A percentile compares a stretch with the other conserved stretches of the same genome.
Conservation (phyloP, 768 basidiomycete genomes). For the Arthromyces matolae region DNA sequence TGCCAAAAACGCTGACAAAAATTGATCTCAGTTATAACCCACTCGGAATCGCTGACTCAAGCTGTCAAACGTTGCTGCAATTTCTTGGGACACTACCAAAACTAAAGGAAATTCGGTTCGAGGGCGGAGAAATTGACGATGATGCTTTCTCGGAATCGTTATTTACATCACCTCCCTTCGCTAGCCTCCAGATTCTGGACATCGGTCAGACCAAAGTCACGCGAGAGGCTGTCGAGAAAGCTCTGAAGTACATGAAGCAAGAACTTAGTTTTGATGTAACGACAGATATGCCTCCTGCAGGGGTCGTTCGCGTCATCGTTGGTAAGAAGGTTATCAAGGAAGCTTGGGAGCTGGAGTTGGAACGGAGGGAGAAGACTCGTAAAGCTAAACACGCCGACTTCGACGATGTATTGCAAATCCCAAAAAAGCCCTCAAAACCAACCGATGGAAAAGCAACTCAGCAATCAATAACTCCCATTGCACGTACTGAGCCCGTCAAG, state of each 20-base stretch:
- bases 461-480: not conserved
- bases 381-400: slow-evolving; percentile 29
- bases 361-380: slow-evolving; percentile 46
- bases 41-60: slow-evolving; percentile 37
- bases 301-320: slow-evolving; percentile 52
- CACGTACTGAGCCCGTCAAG: slow-evolving; percentile 42
- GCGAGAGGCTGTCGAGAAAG: slow-evolving; percentile 37
- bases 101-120: slow-evolving; percentile 55
- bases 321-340: slow-evolving; percentile 74
- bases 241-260: slow-evolving; percentile 47
- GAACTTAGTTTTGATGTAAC: slow-evolving; percentile 53
- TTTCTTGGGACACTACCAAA: slow-evolving; percentile 44
- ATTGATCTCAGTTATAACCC: slow-evolving; percentile 69
- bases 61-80: slow-evolving; percentile 39
- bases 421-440: slow-evolving; percentile 4
- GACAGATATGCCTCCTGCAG: slow-evolving; percentile 48
- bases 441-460: not conserved
- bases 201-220: slow-evolving; percentile 63
- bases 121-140: slow-evolving; percentile 57
- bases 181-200: slow-evolving; percentile 54
- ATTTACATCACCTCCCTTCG: slow-evolving; percentile 41
- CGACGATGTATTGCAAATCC: slow-evolving; percentile 28
- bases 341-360: slow-evolving; percentile 76
- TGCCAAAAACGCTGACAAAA: slow-evolving; percentile 56
- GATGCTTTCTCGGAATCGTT: slow-evolving; percentile 49